These are phyloP conservation scores for Penicillium diatomitis DNA, from an alignment of 495 filamentous ascomycete species.

Conservation along the genomic window DNA sequence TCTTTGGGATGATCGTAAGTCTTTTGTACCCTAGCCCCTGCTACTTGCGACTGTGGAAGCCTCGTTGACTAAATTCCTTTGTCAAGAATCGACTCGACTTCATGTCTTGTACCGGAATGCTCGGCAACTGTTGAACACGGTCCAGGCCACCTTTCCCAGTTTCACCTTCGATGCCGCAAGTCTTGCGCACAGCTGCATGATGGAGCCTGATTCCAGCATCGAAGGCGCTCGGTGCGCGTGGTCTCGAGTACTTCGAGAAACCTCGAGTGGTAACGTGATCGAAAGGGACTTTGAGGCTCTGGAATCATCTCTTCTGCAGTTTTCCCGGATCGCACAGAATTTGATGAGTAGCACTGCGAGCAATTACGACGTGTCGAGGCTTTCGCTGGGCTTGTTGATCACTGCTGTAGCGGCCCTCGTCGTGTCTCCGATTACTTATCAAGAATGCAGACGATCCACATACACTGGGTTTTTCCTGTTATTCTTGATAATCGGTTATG, in stretches of 20 bases:
- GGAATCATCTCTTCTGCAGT: constrained; percentile 34
- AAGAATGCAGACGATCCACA: constrained; percentile 10
- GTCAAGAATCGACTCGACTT: constrained; percentile 38
- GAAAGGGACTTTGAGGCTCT: constrained; percentile 6
- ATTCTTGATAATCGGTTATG: constrained; percentile 48
- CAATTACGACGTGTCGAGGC: constrained; percentile 68
- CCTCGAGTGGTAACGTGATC: neutral
- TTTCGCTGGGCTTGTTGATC: constrained; percentile 45
- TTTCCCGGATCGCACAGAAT: constrained; percentile 59
- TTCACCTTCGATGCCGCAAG: constrained; percentile 37
- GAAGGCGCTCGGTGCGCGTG: constrained; percentile 61
- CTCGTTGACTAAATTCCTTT: neutral
- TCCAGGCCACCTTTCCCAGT: constrained; percentile 58
- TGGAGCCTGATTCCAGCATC: constrained; percentile 33
- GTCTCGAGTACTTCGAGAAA: constrained; percentile 26
- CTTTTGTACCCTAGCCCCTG: neutral
- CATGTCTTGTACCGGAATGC: constrained; percentile 68
- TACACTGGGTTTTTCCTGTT: constrained; percentile 23
- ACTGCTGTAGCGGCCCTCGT: constrained; percentile 33
- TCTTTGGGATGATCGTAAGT: constrained; percentile 57
- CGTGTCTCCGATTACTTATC: constrained; percentile 19
- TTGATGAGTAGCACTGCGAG: constrained; percentile 80
- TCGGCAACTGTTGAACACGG: constrained; percentile 63
- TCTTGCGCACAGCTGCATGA: constrained; percentile 31
- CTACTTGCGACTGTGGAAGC: neutral